Evolutionary conservation across 208 protist species (phyloP).

Genomic region (Leishmania guyanensis): DNA sequence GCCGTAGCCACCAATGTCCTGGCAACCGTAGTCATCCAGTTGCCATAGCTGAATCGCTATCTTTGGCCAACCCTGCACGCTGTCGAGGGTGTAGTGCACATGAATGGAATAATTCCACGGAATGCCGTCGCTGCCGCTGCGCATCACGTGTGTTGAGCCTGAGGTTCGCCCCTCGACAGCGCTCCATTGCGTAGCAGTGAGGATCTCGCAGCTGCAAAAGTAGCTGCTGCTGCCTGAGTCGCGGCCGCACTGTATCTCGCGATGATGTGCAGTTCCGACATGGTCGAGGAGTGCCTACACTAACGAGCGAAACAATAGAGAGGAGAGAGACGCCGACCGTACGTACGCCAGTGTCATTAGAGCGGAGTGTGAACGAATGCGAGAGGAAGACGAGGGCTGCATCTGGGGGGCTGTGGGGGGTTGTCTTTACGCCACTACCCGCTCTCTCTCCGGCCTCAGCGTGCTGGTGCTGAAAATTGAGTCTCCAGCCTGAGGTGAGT

Average conservation of each 20-base stretch:
- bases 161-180: constrained; percentile 66
- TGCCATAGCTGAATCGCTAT: constrained; percentile 90
- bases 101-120: constrained; percentile 87
- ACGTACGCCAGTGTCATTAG: neutral
- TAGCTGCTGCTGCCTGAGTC: constrained; percentile 66
- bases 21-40: constrained; percentile 82
- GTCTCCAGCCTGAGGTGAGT: neutral
- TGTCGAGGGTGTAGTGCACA: constrained; percentile 76
- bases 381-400: neutral
- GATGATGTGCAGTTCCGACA: constrained; percentile 88
- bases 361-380: neutral
- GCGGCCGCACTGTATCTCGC: constrained; percentile 67
- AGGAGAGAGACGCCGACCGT: neutral
- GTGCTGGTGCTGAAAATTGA: neutral
- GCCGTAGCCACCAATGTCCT: constrained; percentile 88
- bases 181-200: constrained; percentile 76
- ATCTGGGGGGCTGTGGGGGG: too few species aligned
- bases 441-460: neutral
- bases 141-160: constrained; percentile 88
- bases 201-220: constrained; percentile 86
- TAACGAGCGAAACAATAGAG: neutral
- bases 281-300: constrained; percentile 3
- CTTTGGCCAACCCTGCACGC: constrained; percentile 88
- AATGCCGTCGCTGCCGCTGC: constrained; percentile 43
- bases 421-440: neutral